phyloP scores from a whole-genome alignment of 192 early-diverging fungal species.

The Linnemannia elongata region DNA sequence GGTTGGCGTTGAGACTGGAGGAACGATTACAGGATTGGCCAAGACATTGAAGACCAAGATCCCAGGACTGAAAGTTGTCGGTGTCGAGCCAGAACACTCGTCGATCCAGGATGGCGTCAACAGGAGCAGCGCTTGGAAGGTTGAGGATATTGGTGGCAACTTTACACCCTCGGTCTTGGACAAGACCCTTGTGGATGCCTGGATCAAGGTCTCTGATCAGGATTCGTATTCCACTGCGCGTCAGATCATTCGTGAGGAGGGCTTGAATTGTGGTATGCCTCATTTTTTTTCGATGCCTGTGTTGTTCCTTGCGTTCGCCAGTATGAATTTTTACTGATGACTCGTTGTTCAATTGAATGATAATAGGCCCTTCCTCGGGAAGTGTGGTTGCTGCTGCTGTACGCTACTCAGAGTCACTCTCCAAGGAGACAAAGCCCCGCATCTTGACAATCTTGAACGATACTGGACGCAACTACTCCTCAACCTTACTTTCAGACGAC shows the following conservation, averaged over 20 bases:
- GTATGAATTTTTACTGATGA: background rate
- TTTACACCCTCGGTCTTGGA: slow-evolving; percentile 71
- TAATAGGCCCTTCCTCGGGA: slow-evolving; percentile 72
- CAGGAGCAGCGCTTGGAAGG: slow-evolving; percentile 66
- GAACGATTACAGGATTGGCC: slow-evolving; percentile 72
- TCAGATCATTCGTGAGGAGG: slow-evolving; percentile 71
- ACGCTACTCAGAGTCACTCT: slow-evolving; percentile 55
- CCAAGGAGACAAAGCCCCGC: slow-evolving; percentile 34
- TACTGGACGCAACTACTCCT: slow-evolving; percentile 76
- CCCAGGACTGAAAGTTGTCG: slow-evolving; percentile 71
- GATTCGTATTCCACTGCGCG: slow-evolving; percentile 80
- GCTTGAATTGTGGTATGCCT: slow-evolving; percentile 66
- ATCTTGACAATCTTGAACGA: slow-evolving; percentile 75
- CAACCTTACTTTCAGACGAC: slow-evolving; percentile 79
- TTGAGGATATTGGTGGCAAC: slow-evolving; percentile 80
- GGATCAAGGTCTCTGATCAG: slow-evolving; percentile 77
- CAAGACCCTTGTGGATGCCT: slow-evolving; percentile 66
- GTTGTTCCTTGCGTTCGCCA: background rate
- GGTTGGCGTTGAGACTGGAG: slow-evolving; percentile 79
- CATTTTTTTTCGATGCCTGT: background rate
- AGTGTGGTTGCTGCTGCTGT: slow-evolving; percentile 75
- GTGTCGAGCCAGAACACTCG: slow-evolving; percentile 78
- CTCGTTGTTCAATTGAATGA: background rate
- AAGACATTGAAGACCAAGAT: slow-evolving; percentile 65
- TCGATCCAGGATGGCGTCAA: slow-evolving; percentile 61